Evolutionary conservation across 805 yeast species (phyloP).

Genomic region (Teunomyces panamensis): DNA sequence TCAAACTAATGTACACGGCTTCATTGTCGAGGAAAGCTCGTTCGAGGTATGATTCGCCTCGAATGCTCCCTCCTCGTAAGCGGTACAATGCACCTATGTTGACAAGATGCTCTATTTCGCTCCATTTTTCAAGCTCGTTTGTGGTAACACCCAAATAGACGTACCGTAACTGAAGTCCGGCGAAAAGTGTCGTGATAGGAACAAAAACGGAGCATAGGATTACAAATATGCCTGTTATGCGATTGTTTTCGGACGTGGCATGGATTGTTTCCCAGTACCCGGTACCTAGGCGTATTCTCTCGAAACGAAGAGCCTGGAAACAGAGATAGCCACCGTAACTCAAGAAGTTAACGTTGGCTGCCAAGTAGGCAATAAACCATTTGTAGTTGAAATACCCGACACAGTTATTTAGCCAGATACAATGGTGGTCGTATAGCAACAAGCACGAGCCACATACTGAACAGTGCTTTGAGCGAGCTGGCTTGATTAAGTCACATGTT

Average conservation of each 20-base stretch:
- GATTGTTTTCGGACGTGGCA: conserved; percentile 16
- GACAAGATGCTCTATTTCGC: conserved; percentile 49
- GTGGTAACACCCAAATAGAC: conserved; percentile 70
- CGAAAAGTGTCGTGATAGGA: conserved; percentile 31
- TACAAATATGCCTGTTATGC: conserved; percentile 35
- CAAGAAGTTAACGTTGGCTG: conserved; percentile 39
- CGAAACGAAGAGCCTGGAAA: conserved; percentile 8
- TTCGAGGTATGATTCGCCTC: conserved; percentile 13
- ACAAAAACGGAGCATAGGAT: conserved; percentile 45
- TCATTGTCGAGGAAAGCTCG: conserved; percentile 9
- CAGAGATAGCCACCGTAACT: conserved; percentile 20
- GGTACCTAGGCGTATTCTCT: conserved; percentile 1
- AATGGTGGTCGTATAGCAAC: conserved; percentile 55
- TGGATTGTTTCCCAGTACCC: conserved; percentile 18
- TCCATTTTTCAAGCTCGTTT: conserved; percentile 74
- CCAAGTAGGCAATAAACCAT: conserved; percentile 57
- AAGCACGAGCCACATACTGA: conserved; percentile 55
- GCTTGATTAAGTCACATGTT: conserved; percentile 48
- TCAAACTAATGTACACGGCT: conserved; percentile 27
- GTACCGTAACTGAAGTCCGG: conserved; percentile 42
- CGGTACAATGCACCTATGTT: conserved; percentile 10
- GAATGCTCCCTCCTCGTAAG: not conserved
- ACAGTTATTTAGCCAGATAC: conserved; percentile 70
- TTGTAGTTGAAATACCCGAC: conserved; percentile 64
- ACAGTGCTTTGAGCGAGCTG: conserved; percentile 66